Conservation (phyloP, 2,329 filamentous ascomycete genomes). For the Fusarium sp. region DNA sequence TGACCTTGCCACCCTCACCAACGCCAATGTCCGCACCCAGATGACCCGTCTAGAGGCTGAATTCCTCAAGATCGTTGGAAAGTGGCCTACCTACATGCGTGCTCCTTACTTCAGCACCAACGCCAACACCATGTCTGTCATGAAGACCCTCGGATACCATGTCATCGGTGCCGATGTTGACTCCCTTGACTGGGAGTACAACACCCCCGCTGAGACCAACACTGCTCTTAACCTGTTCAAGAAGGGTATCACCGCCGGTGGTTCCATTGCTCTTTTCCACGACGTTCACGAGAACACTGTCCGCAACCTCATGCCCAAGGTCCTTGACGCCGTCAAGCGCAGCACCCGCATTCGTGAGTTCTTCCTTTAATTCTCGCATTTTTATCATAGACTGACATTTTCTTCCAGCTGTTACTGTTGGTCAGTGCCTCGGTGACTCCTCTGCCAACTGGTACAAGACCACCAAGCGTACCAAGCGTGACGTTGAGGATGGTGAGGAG, state of each 20-base stretch:
- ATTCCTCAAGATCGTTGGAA: constrained; percentile 47
- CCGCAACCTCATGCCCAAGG: constrained; percentile 25
- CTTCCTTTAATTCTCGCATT: too few species aligned
- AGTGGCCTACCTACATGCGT: constrained; percentile 51
- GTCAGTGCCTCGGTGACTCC: constrained; percentile 38
- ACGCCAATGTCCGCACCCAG: constrained; percentile 42
- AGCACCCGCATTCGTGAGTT: constrained; percentile 27
- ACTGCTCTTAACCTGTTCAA: constrained; percentile 43
- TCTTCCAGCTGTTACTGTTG: constrained; percentile 44
- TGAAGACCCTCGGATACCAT: constrained; percentile 59
- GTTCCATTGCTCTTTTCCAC: constrained; percentile 61
- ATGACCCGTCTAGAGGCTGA: constrained; percentile 53
- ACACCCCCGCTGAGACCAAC: constrained; percentile 32
- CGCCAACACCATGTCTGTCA: constrained; percentile 42
- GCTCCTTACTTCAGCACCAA: constrained; percentile 53
- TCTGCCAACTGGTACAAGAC: constrained; percentile 28
- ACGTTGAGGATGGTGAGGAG: constrained; percentile 9
- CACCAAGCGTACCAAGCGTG: constrained; percentile 29
- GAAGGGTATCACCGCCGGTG: constrained; percentile 40
- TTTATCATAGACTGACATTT: constrained; percentile 25
- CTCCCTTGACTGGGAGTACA: constrained; percentile 64
- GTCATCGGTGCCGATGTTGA: constrained; percentile 66
- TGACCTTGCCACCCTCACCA: constrained; percentile 48
- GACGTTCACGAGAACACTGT: constrained; percentile 57
- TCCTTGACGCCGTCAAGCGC: constrained; percentile 19